phyloP scores from a whole-genome alignment of 1,284 basidiomycete species.

The Malassezia obtusa region DNA sequence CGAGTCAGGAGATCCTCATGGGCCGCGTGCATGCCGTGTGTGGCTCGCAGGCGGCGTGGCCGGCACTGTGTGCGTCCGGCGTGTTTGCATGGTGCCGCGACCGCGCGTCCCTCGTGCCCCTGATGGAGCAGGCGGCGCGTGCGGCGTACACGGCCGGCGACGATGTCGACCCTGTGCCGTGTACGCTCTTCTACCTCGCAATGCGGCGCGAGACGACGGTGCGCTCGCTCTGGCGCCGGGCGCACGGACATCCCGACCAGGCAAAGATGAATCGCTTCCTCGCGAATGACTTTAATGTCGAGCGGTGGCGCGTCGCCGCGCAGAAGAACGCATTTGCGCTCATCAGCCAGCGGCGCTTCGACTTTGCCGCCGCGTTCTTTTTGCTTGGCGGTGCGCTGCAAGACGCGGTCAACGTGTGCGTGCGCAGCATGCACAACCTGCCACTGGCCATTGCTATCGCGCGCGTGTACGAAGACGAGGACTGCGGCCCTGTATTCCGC shows the following conservation, averaged over 20 bases:
- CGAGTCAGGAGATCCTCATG: conserved; percentile 1
- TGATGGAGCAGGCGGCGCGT: conserved; percentile 69
- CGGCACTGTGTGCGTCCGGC: background rate
- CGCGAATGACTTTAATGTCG: conserved; percentile 73
- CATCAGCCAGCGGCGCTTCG: conserved; percentile 53
- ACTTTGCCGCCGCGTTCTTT: conserved; percentile 87
- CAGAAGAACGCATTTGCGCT: conserved; percentile 93
- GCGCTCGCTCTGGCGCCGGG: conserved; percentile 88
- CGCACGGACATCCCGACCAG: conserved; percentile 86
- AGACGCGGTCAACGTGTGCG: conserved; percentile 83
- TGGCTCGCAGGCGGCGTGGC: background rate
- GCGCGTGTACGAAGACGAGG: conserved; percentile 64
- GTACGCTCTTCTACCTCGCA: conserved; percentile 88
- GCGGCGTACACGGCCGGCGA: conserved; percentile 69
- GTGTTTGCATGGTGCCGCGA: conserved; percentile 6
- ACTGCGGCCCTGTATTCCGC: conserved; percentile 67
- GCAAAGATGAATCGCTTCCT: conserved; percentile 82
- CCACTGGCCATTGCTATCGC: conserved; percentile 80
- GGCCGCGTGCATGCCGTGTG: conserved; percentile 2
- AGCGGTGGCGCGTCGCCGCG: conserved; percentile 84
- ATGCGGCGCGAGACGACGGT: conserved; percentile 83
- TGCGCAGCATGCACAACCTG: conserved; percentile 77
- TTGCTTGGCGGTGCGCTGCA: conserved; percentile 76
- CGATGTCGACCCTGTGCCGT: conserved; percentile 68
- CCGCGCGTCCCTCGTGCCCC: conserved; percentile 2